These are phyloP conservation scores for Phaeosphaeriaceae sp. DNA, from an alignment of 2,329 filamentous ascomycete species.

Conservation along the genomic window DNA sequence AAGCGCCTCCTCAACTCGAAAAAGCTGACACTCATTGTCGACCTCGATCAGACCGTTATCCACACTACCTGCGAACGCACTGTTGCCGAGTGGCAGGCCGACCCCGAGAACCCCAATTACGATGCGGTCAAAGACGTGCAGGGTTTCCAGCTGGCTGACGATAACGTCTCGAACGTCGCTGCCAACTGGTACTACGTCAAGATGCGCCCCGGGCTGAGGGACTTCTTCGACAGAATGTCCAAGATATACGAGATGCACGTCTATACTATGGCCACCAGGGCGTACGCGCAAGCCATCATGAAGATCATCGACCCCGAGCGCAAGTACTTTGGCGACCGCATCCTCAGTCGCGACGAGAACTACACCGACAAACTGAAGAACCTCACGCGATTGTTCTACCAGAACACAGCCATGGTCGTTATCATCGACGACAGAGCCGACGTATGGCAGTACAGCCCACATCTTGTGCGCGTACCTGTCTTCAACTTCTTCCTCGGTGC, in stretches of 20 bases:
- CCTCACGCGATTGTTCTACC: constrained; percentile 88
- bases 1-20: constrained; percentile 77
- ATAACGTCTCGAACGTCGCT: constrained; percentile 54
- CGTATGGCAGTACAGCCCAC: constrained; percentile 92
- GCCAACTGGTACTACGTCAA: constrained; percentile 93
- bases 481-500: constrained; percentile 99
- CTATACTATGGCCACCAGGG: constrained; percentile 97
- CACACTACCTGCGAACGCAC: constrained; percentile 97
- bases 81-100: constrained; percentile 91
- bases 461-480: constrained; percentile 91
- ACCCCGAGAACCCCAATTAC: constrained; percentile 88
- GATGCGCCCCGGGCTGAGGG: constrained; percentile 82
- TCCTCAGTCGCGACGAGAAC: constrained; percentile 96
- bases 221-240: constrained; percentile 80
- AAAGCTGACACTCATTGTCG: constrained; percentile 92
- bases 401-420: constrained; percentile 98
- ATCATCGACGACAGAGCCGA: constrained; percentile 98
- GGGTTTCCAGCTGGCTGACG: constrained; percentile 87
- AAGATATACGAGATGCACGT: constrained; percentile 93
- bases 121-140: constrained; percentile 87
- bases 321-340: constrained; percentile 89
- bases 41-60: constrained; percentile 97
- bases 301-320: constrained; percentile 90
- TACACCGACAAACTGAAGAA: constrained; percentile 91
- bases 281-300: constrained; percentile 92